Conservation (phyloP, 805 yeast species). For the Schwanniomyces occidentalis region DNA sequence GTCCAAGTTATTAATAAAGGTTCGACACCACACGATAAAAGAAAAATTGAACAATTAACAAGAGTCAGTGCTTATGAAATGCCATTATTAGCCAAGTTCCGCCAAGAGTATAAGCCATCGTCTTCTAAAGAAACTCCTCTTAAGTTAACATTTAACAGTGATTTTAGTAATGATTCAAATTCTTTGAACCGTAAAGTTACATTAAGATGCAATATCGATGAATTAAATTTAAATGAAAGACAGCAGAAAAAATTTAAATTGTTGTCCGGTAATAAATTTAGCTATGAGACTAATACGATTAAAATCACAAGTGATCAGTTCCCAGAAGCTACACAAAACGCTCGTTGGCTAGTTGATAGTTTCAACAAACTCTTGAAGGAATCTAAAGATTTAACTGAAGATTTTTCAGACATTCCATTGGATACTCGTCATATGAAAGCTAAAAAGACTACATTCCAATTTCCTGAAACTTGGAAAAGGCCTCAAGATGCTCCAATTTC, state of each 20-base stretch:
- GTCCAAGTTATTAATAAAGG: slow-evolving; percentile 37
- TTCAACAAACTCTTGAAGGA: slow-evolving; percentile 62
- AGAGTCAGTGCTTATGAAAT: slow-evolving; percentile 90
- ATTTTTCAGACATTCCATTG: slow-evolving; percentile 75
- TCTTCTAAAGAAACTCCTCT: slow-evolving; percentile 50
- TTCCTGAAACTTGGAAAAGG: slow-evolving; percentile 78
- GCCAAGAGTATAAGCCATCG: slow-evolving; percentile 63
- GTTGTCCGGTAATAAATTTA: slow-evolving; percentile 76
- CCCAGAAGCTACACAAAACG: slow-evolving; percentile 83
- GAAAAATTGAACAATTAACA: slow-evolving; percentile 74
- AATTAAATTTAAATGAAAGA: slow-evolving; percentile 51
- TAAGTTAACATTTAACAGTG: slow-evolving; percentile 62
- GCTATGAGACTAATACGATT: slow-evolving; percentile 57
- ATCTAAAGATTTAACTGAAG: slow-evolving; percentile 62
- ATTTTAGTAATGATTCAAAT: slow-evolving; percentile 75
- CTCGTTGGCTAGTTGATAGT: slow-evolving; percentile 65
- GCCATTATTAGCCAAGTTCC: slow-evolving; percentile 77
- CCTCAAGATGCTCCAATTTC: slow-evolving; percentile 66
- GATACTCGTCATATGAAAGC: slow-evolving; percentile 69
- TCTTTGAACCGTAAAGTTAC: slow-evolving; percentile 66
- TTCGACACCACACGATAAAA: slow-evolving; percentile 46
- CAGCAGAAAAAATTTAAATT: slow-evolving; percentile 75
- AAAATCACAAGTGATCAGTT: slow-evolving; percentile 65
- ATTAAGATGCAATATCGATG: slow-evolving; percentile 51
- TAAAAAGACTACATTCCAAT: slow-evolving; percentile 40